Conservation (phyloP, 768 basidiomycete species). For the Krasilnikovozyma curviuscula region DNA sequence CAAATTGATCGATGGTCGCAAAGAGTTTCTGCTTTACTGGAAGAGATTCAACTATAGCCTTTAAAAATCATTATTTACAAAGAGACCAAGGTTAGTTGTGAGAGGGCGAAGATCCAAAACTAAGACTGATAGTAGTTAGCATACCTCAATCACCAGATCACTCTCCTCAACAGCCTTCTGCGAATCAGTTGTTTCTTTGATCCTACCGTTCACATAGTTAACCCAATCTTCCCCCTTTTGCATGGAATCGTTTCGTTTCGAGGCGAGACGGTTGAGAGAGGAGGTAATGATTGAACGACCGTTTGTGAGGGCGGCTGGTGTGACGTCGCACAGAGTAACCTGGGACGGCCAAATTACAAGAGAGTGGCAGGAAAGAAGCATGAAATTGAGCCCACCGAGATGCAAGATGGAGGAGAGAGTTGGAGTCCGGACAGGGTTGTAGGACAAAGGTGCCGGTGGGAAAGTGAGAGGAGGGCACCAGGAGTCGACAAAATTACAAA, state of each 20-base stretch:
- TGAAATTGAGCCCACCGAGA: no score
- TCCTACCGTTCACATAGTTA: background rate
- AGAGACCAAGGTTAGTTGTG: background rate
- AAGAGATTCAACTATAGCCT: constrained; percentile 31
- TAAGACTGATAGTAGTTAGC: background rate
- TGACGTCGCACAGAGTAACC: constrained; percentile 2
- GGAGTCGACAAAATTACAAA: background rate
- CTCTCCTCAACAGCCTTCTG: constrained; percentile 22
- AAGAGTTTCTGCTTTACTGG: constrained; percentile 30
- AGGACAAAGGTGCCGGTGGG: no score
- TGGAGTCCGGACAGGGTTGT: no score
- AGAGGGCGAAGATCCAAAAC: background rate
- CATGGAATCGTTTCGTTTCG: background rate
- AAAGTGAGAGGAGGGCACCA: background rate
- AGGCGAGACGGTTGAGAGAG: background rate
- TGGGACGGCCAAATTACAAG: background rate
- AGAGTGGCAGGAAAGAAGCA: background rate
- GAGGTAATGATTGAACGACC: background rate
- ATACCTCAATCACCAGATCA: constrained; percentile 29
- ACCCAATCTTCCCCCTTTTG: background rate
- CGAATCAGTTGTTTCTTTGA: background rate
- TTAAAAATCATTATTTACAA: no score
- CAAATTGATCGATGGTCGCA: constrained; percentile 25
- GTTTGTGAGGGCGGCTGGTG: background rate
- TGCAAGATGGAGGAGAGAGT: no score